These are phyloP conservation scores for Glycine latifolia DNA, from an alignment of 306 rosid genomes.

Conservation along the genomic window DNA sequence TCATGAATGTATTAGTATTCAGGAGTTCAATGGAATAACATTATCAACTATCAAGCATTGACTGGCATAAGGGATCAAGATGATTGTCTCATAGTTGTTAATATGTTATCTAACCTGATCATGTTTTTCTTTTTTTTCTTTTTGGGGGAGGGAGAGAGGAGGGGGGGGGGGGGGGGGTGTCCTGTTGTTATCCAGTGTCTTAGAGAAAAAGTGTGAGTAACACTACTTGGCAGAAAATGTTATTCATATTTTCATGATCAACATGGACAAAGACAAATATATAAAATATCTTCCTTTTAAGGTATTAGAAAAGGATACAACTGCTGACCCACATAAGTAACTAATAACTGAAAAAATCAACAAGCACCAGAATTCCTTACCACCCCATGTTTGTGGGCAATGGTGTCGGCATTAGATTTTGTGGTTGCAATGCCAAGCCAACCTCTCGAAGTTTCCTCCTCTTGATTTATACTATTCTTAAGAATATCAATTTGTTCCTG, in stretches of 20 bases:
- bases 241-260: neutral
- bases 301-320: no score
- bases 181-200: neutral
- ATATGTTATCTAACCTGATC: no score
- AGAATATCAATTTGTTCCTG: constrained; percentile 91
- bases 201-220: neutral
- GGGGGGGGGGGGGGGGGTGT: neutral
- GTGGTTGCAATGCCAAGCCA: constrained; percentile 78
- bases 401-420: constrained; percentile 78
- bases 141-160: no score
- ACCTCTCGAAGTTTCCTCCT: constrained; percentile 74
- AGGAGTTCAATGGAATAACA: constrained; percentile 26
- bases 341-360: neutral
- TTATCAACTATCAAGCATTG: constrained; percentile 9
- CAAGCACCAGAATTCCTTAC: constrained; percentile 59
- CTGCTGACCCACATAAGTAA: no score
- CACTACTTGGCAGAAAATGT: constrained; percentile 5
- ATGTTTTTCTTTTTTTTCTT: neutral
- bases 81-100: neutral
- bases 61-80: constrained; percentile 23
- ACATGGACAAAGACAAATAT: no score
- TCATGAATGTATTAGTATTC: neutral
- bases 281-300: no score
- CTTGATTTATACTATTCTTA: constrained; percentile 79
- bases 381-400: constrained; percentile 99